Conservation (phyloP, 768 basidiomycete species). For the Rhodotorula paludigena region DNA sequence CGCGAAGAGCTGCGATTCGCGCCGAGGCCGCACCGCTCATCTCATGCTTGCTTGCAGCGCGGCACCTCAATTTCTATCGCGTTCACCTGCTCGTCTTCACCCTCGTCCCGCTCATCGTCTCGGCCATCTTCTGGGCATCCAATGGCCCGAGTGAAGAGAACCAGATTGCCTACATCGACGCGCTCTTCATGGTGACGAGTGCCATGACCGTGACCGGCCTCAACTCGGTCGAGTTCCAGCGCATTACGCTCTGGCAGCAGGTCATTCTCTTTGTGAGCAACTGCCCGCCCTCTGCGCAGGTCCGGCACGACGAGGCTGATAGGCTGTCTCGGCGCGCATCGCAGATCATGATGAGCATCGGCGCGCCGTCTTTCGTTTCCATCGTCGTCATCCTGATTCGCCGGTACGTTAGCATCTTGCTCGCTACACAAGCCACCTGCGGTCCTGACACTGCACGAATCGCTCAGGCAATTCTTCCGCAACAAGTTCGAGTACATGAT, state of each 20-base stretch:
- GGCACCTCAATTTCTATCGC: slow-evolving; percentile 62
- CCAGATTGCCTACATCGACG: slow-evolving; percentile 68
- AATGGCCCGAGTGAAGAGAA: slow-evolving; percentile 58
- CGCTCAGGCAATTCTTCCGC: slow-evolving; percentile 68
- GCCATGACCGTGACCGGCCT: slow-evolving; percentile 64
- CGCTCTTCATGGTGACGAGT: slow-evolving; percentile 70
- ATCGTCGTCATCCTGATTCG: slow-evolving; percentile 78
- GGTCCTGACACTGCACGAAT: slow-evolving; percentile 1
- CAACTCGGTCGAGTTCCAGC: slow-evolving; percentile 42
- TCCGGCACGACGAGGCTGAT: too few species aligned
- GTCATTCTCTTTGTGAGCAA: slow-evolving; percentile 54
- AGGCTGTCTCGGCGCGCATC: background rate
- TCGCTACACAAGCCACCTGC: background rate
- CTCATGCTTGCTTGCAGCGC: background rate
- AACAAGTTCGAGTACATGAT: slow-evolving; percentile 57
- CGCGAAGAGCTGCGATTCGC: too few species aligned
- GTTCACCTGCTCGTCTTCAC: slow-evolving; percentile 50
- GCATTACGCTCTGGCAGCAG: slow-evolving; percentile 46
- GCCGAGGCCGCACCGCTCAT: too few species aligned
- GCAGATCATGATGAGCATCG: slow-evolving; percentile 24
- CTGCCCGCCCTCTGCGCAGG: too few species aligned
- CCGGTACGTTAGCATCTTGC: slow-evolving; percentile 52
- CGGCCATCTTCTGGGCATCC: slow-evolving; percentile 73
- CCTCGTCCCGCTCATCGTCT: slow-evolving; percentile 71
- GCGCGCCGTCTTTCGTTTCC: slow-evolving; percentile 63